Percentiles rank a stretch among this genome's conserved stretches.
phyloP scores from a whole-genome alignment of 345 rosid genomes.

The Kernera saxatilis region DNA sequence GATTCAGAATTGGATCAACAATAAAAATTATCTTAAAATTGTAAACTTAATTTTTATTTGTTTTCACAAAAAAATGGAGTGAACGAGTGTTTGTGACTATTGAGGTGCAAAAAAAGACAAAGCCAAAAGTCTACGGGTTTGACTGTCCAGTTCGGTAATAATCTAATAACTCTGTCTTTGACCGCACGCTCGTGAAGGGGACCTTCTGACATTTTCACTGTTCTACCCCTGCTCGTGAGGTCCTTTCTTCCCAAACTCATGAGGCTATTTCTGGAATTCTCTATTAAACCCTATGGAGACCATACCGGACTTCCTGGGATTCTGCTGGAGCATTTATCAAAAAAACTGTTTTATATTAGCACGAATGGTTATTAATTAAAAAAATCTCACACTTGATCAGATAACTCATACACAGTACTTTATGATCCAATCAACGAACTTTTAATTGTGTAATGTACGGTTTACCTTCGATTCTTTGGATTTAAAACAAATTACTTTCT shows the following conservation, averaged over 20 bases:
- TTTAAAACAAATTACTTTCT: background rate
- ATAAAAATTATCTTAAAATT: background rate
- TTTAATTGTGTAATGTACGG: background rate
- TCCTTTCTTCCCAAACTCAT: background rate
- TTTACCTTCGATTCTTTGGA: background rate
- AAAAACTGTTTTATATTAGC: conserved; percentile 20
- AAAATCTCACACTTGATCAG: conserved; percentile 5
- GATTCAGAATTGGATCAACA: background rate
- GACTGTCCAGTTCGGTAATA: conserved; percentile 28
- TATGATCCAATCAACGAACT: background rate
- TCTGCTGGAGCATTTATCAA: conserved; percentile 25
- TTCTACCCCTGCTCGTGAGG: conserved; percentile 27
- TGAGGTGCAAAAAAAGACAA: conserved; percentile 19
- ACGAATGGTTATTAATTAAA: conserved; percentile 19
- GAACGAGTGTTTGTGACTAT: conserved; percentile 15
- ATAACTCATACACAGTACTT: background rate
- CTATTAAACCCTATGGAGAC: background rate
- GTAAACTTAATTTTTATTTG: no score
- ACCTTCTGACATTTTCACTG: conserved; percentile 26
- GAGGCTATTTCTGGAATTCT: conserved; percentile 8
- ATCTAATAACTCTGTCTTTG: conserved; percentile 36
- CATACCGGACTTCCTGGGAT: conserved; percentile 26
- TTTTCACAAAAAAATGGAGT: no score
- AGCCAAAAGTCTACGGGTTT: conserved; percentile 35
- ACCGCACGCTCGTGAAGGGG: conserved; percentile 35